Base-by-base conservation (phyloP, 352 stramenopile genomes). In the Pythium rishiriense region DNA sequence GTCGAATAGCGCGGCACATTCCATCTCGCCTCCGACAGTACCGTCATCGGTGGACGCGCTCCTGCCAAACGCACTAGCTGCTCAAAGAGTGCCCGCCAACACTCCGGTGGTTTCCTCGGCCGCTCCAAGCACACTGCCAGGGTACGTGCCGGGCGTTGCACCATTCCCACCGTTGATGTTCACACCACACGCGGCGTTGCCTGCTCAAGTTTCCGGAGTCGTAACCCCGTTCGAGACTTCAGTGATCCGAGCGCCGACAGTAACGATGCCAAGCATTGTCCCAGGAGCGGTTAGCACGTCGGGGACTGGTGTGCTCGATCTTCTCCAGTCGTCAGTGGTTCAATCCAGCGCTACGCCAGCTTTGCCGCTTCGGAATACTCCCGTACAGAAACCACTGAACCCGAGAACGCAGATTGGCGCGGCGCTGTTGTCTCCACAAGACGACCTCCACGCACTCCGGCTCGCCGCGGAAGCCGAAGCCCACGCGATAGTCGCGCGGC, bases 381-480 rank as follows among this genome's bases (percentile, higher is more conserved):
- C 10, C 14, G 14, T 17, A 4, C 10, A 17, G 4, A 43, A 43
- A 17, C 37, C 15, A 17, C 11, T 43, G 9, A n/a, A 43, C 14
- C 37, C 37, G 37, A 43, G 4, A 17, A n/a, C 37, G 3, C 10
- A n/a, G 6, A 3, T 24, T 31, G 50, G 14, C 46, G 50, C 50
- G 19, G 29, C 31, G 15, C 28, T 39, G 3, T 17, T 10, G 3
- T 12, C 29, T 3, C 57, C 33, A 50, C 22, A 14, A 41, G 45
- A 48, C 6, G 58, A 64, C 10, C 39, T 61, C 0, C 37, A 61
- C 4, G 46, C 53, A 17, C 58, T 72, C 19, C 63, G 55, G 1
- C 48, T 35, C 3, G 45, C 63, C 24, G 56, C 56, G 8, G 63
- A 70, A 17, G 42, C 46, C 12, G 56, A 70, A 21, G 50, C 64